phyloP scores from a whole-genome alignment of 192 early-diverging fungal species.

The Coemansia sp. region DNA sequence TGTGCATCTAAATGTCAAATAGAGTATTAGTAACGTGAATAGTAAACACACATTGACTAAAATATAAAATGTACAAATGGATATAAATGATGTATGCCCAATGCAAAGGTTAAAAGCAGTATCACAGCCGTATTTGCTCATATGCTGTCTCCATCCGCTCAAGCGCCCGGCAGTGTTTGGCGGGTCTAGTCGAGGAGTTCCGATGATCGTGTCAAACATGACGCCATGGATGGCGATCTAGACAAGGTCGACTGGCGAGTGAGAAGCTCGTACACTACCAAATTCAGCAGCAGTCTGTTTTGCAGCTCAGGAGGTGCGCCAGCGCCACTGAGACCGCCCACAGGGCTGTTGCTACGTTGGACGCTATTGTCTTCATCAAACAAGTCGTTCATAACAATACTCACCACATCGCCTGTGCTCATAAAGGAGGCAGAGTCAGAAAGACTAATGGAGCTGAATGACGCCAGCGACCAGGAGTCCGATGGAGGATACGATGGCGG shows the following conservation, averaged over 20 bases:
- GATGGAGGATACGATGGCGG: slow-evolving; percentile 45
- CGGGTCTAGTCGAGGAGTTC: neutral
- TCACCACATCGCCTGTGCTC: slow-evolving; percentile 17
- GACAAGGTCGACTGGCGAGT: slow-evolving; percentile 29
- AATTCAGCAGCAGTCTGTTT: slow-evolving; percentile 28
- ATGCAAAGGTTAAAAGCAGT: too few species aligned
- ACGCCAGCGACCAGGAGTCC: slow-evolving; percentile 16
- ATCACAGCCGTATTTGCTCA: too few species aligned
- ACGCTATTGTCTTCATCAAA: slow-evolving; percentile 5
- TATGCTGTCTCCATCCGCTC: neutral
- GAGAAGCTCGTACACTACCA: slow-evolving; percentile 45
- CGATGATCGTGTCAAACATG: slow-evolving; percentile 11
- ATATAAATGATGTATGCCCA: too few species aligned
- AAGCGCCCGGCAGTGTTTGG: too few species aligned
- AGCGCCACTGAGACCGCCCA: neutral
- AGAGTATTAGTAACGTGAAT: too few species aligned
- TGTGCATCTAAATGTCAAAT: too few species aligned
- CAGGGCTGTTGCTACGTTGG: neutral
- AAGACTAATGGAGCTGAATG: slow-evolving; percentile 25
- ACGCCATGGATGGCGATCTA: slow-evolving; percentile 30
- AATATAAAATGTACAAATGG: neutral
- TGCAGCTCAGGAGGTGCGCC: slow-evolving; percentile 22
- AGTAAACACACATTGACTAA: too few species aligned
- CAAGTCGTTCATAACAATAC: slow-evolving; percentile 15
- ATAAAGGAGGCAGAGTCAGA: slow-evolving; percentile 9